Evolutionary conservation across 352 stramenopile genomes (phyloP).

Genomic region (Phytopythium chamaehyphon): DNA sequence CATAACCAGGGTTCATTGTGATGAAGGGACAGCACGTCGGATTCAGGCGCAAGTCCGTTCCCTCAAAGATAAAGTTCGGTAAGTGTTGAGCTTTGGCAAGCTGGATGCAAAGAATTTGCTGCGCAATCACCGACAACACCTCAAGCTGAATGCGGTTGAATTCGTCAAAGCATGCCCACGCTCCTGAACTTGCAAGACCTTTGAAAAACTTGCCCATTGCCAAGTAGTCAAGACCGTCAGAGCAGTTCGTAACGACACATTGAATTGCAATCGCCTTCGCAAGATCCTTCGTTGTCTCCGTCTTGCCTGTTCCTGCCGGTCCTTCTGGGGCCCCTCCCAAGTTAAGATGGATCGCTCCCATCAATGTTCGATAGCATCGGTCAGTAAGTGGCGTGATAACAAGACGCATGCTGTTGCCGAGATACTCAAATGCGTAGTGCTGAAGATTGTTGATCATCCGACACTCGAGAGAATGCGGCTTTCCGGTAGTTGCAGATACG

Average conservation of each 20-base stretch:
- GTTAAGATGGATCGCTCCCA: conserved; percentile 88
- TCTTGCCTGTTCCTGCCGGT: conserved; percentile 90
- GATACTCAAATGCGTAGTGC: conserved; percentile 91
- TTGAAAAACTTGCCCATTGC: conserved; percentile 95
- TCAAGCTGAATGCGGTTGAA: conserved; percentile 94
- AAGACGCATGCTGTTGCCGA: conserved; percentile 89
- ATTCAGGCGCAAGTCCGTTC: conserved; percentile 86
- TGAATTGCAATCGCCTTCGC: conserved; percentile 91
- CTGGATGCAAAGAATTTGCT: conserved; percentile 92
- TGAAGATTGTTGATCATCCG: conserved; percentile 93
- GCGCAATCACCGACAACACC: conserved; percentile 90
- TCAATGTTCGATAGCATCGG: conserved; percentile 90
- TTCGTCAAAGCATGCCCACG: conserved; percentile 92
- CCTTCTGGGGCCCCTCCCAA: conserved; percentile 89
- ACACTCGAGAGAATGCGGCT: conserved; percentile 83
- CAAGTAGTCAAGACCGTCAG: conserved; percentile 86
- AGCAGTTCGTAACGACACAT: conserved; percentile 93
- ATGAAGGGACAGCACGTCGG: conserved; percentile 91
- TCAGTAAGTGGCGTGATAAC: conserved; percentile 93
- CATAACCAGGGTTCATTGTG: conserved; percentile 92
- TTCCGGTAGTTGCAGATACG: conserved; percentile 81
- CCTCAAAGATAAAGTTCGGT: conserved; percentile 89
- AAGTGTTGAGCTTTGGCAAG: conserved; percentile 77
- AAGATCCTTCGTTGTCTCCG: conserved; percentile 91
- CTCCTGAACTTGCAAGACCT: conserved; percentile 83